phyloP scores from a whole-genome alignment of 352 stramenopile genomes.

The Globisporangium acanthophoron region DNA sequence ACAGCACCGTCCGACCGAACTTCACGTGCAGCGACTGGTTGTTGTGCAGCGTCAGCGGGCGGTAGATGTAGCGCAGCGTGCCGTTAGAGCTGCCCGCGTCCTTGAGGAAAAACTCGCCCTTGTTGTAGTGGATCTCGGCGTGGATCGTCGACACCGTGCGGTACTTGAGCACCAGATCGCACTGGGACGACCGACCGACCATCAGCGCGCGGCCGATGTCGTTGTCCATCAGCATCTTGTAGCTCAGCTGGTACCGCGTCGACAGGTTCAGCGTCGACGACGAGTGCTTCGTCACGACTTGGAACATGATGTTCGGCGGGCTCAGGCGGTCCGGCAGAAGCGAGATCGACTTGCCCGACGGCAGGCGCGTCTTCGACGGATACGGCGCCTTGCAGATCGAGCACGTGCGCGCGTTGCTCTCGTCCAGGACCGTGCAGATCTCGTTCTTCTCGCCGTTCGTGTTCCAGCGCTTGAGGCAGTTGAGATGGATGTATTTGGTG shows the following conservation, averaged over 20 bases:
- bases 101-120: constrained; percentile 93
- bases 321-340: constrained; percentile 68
- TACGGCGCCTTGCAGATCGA: constrained; percentile 86
- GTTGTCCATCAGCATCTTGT: constrained; percentile 92
- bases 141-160: constrained; percentile 93
- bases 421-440: constrained; percentile 82
- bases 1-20: constrained; percentile 82
- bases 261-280: constrained; percentile 82
- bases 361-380: constrained; percentile 71
- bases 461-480: constrained; percentile 95
- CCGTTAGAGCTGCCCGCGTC: constrained; percentile 93
- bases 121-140: constrained; percentile 91
- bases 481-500: constrained; percentile 95
- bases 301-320: constrained; percentile 83
- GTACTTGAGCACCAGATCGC: constrained; percentile 94
- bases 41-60: constrained; percentile 88
- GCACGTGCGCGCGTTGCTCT: constrained; percentile 79
- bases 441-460: constrained; percentile 88
- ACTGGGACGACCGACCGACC: constrained; percentile 91
- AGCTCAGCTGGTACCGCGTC: constrained; percentile 82
- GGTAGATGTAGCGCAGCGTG: constrained; percentile 92
- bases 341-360: constrained; percentile 68
- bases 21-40: constrained; percentile 86
- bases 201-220: constrained; percentile 89
- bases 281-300: constrained; percentile 85